Conservation (phyloP, 2,329 filamentous ascomycete species). For the Aspergillus hiratsukae region DNA sequence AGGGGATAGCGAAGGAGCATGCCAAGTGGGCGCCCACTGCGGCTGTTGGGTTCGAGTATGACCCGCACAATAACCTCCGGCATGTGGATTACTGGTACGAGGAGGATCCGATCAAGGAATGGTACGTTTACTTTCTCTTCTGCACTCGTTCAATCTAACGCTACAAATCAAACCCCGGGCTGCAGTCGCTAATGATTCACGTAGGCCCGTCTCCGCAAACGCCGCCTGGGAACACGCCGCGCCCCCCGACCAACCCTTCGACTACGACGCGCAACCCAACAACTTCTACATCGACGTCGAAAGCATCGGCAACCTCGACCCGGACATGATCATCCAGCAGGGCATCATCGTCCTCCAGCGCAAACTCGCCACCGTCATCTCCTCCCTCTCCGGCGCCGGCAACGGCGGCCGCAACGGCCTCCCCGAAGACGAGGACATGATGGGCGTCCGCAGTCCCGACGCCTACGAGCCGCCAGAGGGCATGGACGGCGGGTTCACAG, state of each 20-base stretch:
- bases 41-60: conserved; percentile 95
- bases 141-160: no score
- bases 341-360: conserved; percentile 85
- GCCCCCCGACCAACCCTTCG: conserved; percentile 78
- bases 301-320: conserved; percentile 78
- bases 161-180: no score
- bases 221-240: conserved; percentile 70
- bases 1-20: conserved; percentile 98
- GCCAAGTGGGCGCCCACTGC: conserved; percentile 94
- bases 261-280: conserved; percentile 80
- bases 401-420: conserved; percentile 52
- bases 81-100: conserved; percentile 97
- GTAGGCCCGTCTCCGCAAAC: conserved; percentile 37
- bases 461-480: conserved; percentile 45
- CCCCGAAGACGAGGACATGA: conserved; percentile 42
- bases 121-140: conserved; percentile 51
- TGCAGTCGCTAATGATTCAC: neutral
- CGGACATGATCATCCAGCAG: conserved; percentile 81
- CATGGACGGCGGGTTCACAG: conserved; percentile 39
- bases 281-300: conserved; percentile 95
- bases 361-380: conserved; percentile 79
- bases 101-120: conserved; percentile 74
- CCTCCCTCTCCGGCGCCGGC: conserved; percentile 53
- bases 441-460: conserved; percentile 49
- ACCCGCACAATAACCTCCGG: conserved; percentile 91